Evolutionary conservation across 2,329 filamentous ascomycete species (phyloP).

Genomic region (Sporothrix phasma): DNA sequence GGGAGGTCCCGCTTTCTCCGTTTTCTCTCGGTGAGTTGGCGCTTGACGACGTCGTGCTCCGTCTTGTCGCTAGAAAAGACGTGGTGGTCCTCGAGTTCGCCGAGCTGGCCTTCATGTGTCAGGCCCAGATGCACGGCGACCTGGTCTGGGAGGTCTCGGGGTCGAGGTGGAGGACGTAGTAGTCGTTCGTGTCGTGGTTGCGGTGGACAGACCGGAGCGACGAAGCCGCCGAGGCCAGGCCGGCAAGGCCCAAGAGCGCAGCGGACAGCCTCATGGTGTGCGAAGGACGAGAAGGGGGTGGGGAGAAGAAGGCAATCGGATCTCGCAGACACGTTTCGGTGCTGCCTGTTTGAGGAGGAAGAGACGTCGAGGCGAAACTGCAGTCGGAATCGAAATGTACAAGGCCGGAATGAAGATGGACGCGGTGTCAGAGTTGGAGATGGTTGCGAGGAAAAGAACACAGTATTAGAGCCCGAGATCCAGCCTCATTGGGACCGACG

Average conservation of each 20-base stretch:
- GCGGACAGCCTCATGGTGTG: slow-evolving; percentile 40
- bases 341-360: not conserved
- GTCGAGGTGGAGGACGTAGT: slow-evolving; percentile 83
- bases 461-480: not conserved
- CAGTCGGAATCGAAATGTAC: not conserved
- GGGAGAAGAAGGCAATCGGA: not conserved
- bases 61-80: slow-evolving; percentile 67
- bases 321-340: not conserved
- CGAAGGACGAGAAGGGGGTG: not conserved
- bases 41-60: slow-evolving; percentile 48
- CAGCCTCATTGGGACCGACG: slow-evolving; percentile 10
- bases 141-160: slow-evolving; percentile 53
- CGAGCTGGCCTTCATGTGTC: slow-evolving; percentile 69
- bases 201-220: slow-evolving; percentile 40
- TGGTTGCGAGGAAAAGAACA: not conserved
- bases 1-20: slow-evolving; percentile 50
- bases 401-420: not conserved
- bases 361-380: not conserved
- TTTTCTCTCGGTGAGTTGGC: slow-evolving; percentile 42
- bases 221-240: slow-evolving; percentile 42
- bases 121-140: slow-evolving; percentile 67
- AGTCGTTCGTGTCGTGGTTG: slow-evolving; percentile 74
- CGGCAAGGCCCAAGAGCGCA: slow-evolving; percentile 43
- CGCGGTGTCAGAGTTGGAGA: not conserved
- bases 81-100: slow-evolving; percentile 70